Evolutionary conservation across 2,329 filamentous ascomycete genomes (phyloP).

Genomic region (Neofusicoccum sp.): DNA sequence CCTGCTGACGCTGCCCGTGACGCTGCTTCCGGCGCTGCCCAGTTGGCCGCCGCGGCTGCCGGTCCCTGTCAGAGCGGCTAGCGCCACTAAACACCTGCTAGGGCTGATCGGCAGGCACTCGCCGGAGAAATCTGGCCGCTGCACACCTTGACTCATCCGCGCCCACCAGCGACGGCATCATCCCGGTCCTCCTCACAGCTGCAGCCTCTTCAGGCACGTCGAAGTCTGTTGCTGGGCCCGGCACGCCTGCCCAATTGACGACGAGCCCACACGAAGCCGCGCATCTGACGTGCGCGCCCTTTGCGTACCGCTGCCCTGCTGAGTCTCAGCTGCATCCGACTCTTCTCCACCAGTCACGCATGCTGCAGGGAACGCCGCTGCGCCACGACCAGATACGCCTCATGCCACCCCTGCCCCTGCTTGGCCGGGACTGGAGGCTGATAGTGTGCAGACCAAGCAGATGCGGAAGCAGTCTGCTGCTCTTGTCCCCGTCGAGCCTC

Average conservation of each 20-base stretch:
- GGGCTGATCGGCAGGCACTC: constrained; percentile 14
- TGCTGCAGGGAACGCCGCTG: neutral
- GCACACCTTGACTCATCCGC: neutral
- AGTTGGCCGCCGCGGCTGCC: neutral
- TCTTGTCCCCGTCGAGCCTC: neutral
- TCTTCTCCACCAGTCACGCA: neutral
- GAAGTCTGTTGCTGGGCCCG: neutral
- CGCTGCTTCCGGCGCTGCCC: constrained; percentile 7
- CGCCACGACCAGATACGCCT: neutral
- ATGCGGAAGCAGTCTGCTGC: neutral
- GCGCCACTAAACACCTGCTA: constrained; percentile 3
- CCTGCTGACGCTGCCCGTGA: neutral
- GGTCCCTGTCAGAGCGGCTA: neutral
- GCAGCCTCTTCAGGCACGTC: constrained; percentile 10
- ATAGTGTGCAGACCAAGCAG: neutral
- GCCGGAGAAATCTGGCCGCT: neutral
- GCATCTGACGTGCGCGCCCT: neutral
- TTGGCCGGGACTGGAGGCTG: constrained; percentile 4
- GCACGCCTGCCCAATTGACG: neutral
- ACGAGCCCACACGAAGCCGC: neutral
- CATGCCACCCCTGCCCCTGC: neutral
- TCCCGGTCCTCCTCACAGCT: neutral
- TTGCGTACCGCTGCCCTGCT: constrained; percentile 7
- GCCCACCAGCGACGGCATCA: neutral
- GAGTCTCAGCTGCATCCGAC: neutral